Percentiles rank a stretch among this genome's conserved stretches.
Evolutionary conservation across 2,329 filamentous ascomycete species (phyloP).

Genomic region (Podosphaera xanthii): DNA sequence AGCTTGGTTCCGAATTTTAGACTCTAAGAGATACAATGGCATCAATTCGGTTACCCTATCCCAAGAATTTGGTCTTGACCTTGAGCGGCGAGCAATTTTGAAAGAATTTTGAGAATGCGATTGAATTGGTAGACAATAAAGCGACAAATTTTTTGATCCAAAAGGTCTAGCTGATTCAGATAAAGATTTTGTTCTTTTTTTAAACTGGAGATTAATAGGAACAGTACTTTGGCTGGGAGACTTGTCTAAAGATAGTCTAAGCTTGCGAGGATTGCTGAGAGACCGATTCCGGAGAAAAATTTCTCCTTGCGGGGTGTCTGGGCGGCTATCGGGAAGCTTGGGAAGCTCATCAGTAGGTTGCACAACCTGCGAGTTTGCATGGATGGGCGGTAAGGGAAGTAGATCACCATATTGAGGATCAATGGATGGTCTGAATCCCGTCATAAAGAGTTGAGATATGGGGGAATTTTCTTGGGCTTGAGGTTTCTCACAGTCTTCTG

Average conservation of each 20-base stretch:
- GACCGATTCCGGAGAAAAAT: constrained; percentile 8
- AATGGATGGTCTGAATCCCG: constrained; percentile 38
- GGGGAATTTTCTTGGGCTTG: not conserved
- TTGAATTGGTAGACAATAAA: not conserved
- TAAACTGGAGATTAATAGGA: constrained; percentile 26
- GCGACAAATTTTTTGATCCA: constrained; percentile 9
- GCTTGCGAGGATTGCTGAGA: constrained; percentile 7
- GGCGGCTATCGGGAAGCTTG: constrained; percentile 34
- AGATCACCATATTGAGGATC: constrained; percentile 43
- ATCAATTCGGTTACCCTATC: constrained; percentile 47
- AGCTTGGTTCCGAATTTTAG: constrained; percentile 11
- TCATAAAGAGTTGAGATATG: not conserved
- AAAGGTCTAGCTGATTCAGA: constrained; percentile 21
- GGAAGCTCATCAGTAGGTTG: constrained; percentile 22
- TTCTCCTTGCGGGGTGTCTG: constrained; percentile 19
- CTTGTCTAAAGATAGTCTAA: constrained; percentile 12
- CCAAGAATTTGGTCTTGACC: constrained; percentile 34
- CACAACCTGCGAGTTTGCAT: constrained; percentile 25
- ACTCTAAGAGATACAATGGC: constrained; percentile 62
- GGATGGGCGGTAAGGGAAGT: constrained; percentile 38
- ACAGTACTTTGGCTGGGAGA: constrained; percentile 28
- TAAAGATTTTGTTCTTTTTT: constrained; percentile 18
- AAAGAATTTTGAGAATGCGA: constrained; percentile 7
- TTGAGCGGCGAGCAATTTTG: constrained; percentile 17
- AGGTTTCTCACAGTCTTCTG: constrained; percentile 2